phyloP scores from a whole-genome alignment of 2,329 filamentous ascomycete genomes.

The Pyrenochaeta sp. region DNA sequence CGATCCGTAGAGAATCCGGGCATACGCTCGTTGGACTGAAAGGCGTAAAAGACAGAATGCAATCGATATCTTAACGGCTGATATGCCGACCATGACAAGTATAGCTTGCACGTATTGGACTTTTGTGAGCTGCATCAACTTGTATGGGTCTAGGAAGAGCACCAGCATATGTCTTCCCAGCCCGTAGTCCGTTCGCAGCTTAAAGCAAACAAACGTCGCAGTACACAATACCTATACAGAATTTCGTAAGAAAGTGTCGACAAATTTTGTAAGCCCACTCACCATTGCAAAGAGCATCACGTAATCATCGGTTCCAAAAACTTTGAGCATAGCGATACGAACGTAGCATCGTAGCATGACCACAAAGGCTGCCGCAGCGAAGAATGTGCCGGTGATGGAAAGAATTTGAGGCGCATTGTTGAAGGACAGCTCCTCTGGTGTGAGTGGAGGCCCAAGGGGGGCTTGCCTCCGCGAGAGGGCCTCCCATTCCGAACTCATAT shows the following conservation, averaged over 20 bases:
- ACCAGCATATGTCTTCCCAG: constrained; percentile 57
- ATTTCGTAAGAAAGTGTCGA: background rate
- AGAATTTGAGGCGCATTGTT: constrained; percentile 52
- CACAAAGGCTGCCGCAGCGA: constrained; percentile 48
- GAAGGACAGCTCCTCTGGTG: constrained; percentile 46
- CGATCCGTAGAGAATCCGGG: constrained; percentile 51
- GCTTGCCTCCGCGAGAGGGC: background rate
- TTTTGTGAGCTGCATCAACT: constrained; percentile 50
- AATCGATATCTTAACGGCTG: constrained; percentile 59
- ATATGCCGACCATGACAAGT: constrained; percentile 56
- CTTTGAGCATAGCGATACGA: constrained; percentile 57
- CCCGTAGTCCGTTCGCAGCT: constrained; percentile 55
- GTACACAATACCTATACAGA: constrained; percentile 9
- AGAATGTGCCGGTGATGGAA: constrained; percentile 51
- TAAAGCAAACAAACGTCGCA: constrained; percentile 52
- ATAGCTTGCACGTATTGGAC: constrained; percentile 56
- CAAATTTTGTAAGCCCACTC: constrained; percentile 11
- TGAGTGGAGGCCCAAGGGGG: constrained; percentile 11
- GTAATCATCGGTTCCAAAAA: constrained; percentile 60
- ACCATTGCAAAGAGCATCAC: constrained; percentile 55
- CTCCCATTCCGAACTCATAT: constrained; percentile 4
- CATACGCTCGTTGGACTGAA: constrained; percentile 49
- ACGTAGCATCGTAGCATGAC: constrained; percentile 58
- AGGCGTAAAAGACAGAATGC: constrained; percentile 57
- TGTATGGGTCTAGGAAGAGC: constrained; percentile 38